A percentile compares a stretch with the other conserved stretches of the same genome.
Evolutionary conservation across 2,329 filamentous ascomycete genomes (phyloP).

Genomic region (Myriosclerotinia scirpicola): DNA sequence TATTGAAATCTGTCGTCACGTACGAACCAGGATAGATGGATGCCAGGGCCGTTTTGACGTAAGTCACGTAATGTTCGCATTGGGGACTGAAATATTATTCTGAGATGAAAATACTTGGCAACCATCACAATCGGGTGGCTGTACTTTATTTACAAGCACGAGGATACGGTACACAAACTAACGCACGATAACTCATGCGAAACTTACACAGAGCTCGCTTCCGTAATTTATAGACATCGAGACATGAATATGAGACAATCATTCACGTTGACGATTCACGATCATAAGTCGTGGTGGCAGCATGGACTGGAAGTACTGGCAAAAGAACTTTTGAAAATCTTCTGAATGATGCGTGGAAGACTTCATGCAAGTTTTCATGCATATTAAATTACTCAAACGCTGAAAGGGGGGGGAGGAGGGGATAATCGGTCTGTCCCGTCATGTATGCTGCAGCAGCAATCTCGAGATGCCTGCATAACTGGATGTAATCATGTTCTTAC

Average conservation of each 20-base stretch:
- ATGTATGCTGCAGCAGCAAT: constrained; percentile 6
- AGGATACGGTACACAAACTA: constrained; percentile 4
- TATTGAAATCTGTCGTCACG: constrained; percentile 22
- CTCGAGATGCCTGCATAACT: constrained; percentile 1
- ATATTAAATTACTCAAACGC: background rate
- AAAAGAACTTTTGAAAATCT: background rate
- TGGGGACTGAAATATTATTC: background rate
- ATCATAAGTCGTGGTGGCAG: constrained; percentile 13
- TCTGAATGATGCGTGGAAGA: background rate
- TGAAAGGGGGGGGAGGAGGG: background rate
- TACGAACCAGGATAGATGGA: constrained; percentile 13
- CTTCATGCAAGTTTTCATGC: constrained; percentile 11
- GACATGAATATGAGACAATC: constrained; percentile 7
- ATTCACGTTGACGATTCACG: constrained; percentile 5
- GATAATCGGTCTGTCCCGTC: background rate
- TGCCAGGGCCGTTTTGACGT: constrained; percentile 15
- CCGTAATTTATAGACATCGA: constrained; percentile 2
- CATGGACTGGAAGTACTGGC: background rate
- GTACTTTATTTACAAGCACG: background rate
- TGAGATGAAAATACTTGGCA: constrained; percentile 12
- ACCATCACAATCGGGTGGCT: background rate
- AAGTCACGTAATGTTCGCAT: background rate
- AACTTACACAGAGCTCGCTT: constrained; percentile 2
- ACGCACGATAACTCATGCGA: constrained; percentile 10
- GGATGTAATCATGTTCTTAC: background rate